A percentile compares a stretch with the other conserved stretches of the same genome.
These are phyloP conservation scores for Tolypocladium guangdongense DNA, from an alignment of 2,329 filamentous ascomycete species.

Conservation along the genomic window DNA sequence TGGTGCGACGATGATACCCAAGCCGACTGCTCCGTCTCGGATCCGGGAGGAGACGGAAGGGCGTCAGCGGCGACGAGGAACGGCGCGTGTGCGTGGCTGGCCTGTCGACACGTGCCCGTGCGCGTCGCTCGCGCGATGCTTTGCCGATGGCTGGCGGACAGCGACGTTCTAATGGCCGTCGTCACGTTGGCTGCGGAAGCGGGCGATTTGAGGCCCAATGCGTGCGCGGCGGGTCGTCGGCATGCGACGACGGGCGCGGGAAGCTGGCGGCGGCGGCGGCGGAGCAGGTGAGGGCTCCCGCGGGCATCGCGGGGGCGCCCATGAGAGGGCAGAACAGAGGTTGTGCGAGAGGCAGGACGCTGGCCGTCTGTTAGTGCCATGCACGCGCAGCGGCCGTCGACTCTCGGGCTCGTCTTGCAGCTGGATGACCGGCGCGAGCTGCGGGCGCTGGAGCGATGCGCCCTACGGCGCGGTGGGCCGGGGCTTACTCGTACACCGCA, in stretches of 20 bases:
- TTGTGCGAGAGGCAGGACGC: too few species aligned
- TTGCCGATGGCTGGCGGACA: too few species aligned
- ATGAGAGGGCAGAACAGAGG: too few species aligned
- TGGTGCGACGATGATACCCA: neutral
- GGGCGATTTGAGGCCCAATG: neutral
- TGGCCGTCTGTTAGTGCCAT: neutral
- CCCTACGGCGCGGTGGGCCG: neutral
- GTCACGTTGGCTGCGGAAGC: neutral
- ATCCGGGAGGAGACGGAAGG: neutral
- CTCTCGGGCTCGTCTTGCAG: neutral
- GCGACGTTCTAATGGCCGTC: neutral
- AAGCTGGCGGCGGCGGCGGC: neutral
- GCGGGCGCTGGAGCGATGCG: too few species aligned
- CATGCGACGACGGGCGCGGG: neutral
- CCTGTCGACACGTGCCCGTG: neutral
- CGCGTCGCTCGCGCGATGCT: neutral
- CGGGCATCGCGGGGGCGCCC: too few species aligned
- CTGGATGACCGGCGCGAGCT: neutral
- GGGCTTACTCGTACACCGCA: neutral
- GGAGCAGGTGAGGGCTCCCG: neutral
- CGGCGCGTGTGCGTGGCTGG: neutral
- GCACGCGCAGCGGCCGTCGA: neutral
- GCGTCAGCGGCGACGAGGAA: neutral
- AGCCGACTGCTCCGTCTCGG: neutral
- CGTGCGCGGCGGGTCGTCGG: neutral